phyloP scores from a whole-genome alignment of 768 basidiomycete species.

The Calocybe indica region DNA sequence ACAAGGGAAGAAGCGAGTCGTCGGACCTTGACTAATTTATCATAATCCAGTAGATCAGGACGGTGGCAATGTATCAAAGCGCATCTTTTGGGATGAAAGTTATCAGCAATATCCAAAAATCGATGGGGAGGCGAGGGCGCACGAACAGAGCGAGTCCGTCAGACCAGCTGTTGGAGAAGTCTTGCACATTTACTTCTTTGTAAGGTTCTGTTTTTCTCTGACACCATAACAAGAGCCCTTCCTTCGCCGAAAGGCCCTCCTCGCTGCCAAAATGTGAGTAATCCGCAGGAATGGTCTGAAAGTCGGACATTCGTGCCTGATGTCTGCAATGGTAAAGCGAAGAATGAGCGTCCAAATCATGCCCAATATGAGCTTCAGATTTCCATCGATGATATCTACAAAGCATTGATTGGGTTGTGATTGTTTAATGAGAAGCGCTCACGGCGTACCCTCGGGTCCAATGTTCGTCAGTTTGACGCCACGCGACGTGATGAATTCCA shows the following conservation, averaged over 20 bases:
- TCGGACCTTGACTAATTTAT: constrained; percentile 75
- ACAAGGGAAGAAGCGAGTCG: background rate
- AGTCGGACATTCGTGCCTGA: constrained; percentile 57
- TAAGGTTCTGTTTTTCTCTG: constrained; percentile 93
- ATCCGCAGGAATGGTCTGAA: constrained; percentile 6
- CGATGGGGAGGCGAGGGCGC: constrained; percentile 7
- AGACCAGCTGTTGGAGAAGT: constrained; percentile 90
- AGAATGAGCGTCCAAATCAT: constrained; percentile 99
- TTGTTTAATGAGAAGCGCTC: background rate
- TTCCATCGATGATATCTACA: constrained; percentile 98
- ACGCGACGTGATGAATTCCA: constrained; percentile 91
- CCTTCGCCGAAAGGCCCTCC: constrained; percentile 98
- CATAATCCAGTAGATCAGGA: constrained; percentile 90
- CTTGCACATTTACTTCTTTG: constrained; percentile 87
- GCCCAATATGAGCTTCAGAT: constrained; percentile 94
- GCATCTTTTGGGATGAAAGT: constrained; percentile 51
- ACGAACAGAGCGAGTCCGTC: constrained; percentile 93
- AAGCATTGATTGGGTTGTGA: constrained; percentile 2
- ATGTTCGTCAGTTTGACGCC: constrained; percentile 98
- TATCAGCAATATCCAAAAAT: constrained; percentile 8
- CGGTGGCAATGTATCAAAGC: constrained; percentile 97
- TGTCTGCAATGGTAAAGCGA: constrained; percentile 96
- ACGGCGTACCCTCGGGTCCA: constrained; percentile 77
- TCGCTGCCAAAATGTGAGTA: constrained; percentile 47
- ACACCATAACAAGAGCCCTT: constrained; percentile 96